Evolutionary conservation across 306 rosid genomes (phyloP), one percentile per base, ranked within the genome.

Genomic region (Amphicarpaea edgeworthii): DNA sequence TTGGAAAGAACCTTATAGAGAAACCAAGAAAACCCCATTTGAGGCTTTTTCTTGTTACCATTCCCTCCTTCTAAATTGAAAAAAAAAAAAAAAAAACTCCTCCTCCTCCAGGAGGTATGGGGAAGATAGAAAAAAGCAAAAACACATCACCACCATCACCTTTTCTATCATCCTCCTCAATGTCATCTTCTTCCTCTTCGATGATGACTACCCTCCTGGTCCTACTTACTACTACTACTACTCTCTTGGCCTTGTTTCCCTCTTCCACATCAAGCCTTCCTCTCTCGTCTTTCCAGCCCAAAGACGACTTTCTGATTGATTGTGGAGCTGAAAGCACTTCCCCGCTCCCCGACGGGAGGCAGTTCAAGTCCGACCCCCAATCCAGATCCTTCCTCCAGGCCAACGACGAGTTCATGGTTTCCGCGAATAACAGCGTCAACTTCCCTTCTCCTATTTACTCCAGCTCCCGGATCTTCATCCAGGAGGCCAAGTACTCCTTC

Each of bases 171-270:
- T 79, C 86, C 84, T 80, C 46, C 3, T 82, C 88, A 68, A n/a
- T n/a, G n/a, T 82, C 37, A 28, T 28, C 32, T 28, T 28, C 32
- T 30, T 30, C 34, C 5, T 3, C 83, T 47, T 73, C 61, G 81
- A 84, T 92, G 96, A 87, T 93, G 96, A 87, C 93, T 79, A 37
- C 70, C 97, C 91, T 83, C 96, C 86, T 88, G 92, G 84, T 82
- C 58, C n/a, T n/a, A n/a, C n/a, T n/a, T n/a, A n/a, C n/a, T n/a
- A n/a, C n/a, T n/a, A n/a, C n/a, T n/a, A n/a, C n/a, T n/a, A 30
- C 79, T 58, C 30, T 93, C 54, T 77, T 57, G 15, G 70, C 84
- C 50, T 51, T 85, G 0, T 32, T 83, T 21, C 77, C 40, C 43
- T 8, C 42, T 0, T 26, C n/a, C n/a, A n/a, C 53, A 6, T 42